Percentiles rank a stretch among this genome's conserved stretches.
Evolutionary conservation across 805 yeast species (phyloP).

Genomic region (Wickerhamiella musiphila): DNA sequence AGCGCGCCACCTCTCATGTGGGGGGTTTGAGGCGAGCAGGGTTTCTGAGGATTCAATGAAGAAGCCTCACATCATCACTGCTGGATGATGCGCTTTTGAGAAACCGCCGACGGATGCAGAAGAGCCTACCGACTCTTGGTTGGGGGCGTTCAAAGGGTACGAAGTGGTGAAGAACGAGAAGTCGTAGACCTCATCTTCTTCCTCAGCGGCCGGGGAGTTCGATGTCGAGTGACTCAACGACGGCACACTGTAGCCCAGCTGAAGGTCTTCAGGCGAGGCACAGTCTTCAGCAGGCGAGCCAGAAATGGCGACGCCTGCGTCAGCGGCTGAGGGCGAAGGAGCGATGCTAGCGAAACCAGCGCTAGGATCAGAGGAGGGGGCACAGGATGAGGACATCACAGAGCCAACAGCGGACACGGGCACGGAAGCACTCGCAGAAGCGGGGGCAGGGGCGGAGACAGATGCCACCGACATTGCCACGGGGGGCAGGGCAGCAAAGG

Average conservation of each 20-base stretch:
- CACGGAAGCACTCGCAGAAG: neutral
- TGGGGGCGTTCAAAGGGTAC: neutral
- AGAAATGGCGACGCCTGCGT: neutral
- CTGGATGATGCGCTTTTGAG: conserved; percentile 20
- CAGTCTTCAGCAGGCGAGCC: conserved; percentile 3
- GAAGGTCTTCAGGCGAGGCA: conserved; percentile 5
- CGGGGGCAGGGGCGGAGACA: neutral
- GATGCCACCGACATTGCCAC: neutral
- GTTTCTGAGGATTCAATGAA: too few species aligned
- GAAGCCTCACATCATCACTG: conserved; percentile 19
- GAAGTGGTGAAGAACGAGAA: conserved; percentile 1
- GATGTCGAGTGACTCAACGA: conserved; percentile 6
- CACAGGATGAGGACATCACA: too few species aligned
- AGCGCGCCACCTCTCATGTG: neutral
- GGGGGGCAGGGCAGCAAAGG: neutral
- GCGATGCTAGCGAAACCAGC: too few species aligned
- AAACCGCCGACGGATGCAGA: conserved; percentile 11
- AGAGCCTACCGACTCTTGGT: conserved; percentile 5
- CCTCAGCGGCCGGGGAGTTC: conserved; percentile 6
- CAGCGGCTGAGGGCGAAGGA: too few species aligned
- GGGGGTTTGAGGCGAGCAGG: conserved; percentile 1
- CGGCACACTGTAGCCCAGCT: conserved; percentile 3
- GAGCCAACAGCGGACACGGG: neutral
- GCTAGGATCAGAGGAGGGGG: too few species aligned
- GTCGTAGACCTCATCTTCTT: conserved; percentile 3